Conservation (phyloP, 306 rosid species). For the Phaseolus lunatus region DNA sequence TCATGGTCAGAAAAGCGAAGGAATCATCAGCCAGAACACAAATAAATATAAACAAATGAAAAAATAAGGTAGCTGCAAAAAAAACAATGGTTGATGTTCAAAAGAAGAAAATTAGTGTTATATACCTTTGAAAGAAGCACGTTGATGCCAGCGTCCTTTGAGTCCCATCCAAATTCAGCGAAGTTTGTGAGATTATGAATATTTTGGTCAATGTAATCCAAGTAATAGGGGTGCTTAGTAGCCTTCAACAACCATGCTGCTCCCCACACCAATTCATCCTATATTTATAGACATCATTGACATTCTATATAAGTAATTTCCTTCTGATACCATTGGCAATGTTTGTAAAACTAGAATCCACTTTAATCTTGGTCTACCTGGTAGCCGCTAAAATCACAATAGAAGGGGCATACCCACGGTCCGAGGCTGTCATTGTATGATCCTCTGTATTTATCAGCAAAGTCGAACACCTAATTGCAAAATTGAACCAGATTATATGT, state of each 20-base stretch:
- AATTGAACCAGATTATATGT: too few species aligned
- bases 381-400: constrained; percentile 63
- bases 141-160: constrained; percentile 62
- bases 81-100: not conserved
- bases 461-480: constrained; percentile 54
- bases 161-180: constrained; percentile 73
- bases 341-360: too few species aligned
- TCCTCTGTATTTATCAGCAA: constrained; percentile 60
- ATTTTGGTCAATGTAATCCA: constrained; percentile 43
- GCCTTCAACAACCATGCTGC: constrained; percentile 70
- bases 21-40: constrained; percentile 1
- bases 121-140: constrained; percentile 61
- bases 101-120: not conserved
- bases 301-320: not conserved
- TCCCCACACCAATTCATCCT: constrained; percentile 69
- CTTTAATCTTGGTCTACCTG: constrained; percentile 34
- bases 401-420: constrained; percentile 59
- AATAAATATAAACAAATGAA: not conserved
- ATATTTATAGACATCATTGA: not conserved
- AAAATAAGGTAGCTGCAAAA: not conserved
- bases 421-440: constrained; percentile 61
- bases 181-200: constrained; percentile 39
- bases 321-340: not conserved
- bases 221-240: constrained; percentile 45
- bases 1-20: not conserved